Base-by-base conservation (phyloP, 208 protist genomes). In the Trypanosoma mega region DNA sequence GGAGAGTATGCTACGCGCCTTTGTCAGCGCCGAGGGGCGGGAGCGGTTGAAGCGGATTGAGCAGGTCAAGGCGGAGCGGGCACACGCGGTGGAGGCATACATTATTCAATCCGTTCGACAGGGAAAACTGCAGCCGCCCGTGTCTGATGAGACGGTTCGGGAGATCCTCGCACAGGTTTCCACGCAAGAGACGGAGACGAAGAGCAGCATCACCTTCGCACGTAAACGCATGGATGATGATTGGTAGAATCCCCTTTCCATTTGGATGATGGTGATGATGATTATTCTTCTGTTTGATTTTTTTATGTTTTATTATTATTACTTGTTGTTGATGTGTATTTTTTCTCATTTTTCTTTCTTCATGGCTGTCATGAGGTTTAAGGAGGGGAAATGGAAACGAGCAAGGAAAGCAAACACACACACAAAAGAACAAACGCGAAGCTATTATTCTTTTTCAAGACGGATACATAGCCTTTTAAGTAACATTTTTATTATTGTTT, bases 141-240 rank as follows among this genome's bases (percentile, higher is more conserved):
- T 96, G 2, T 74, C 72, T 1, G 91, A 96, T 55, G 78, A 85
- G n/a, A 81, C 55, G 30, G 86, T 96, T 56, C 80, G 88, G 9
- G 80, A 94, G 44, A 68, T 96, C 21, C 68, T 96, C 11, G 59
- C 68, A 20, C 71, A 87, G 68, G 46, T 90, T 37, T 61, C 86
- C 0, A 71, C 60, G 21, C 71, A 90, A 63, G 79, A 68, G 27
- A 46, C 72, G 39, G 85, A 84, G 53, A 44, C 53, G 30, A 83
- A 81, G 64, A 72, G 65, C 20, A 78, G 74, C 63, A 96, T 96
- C 63, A 94, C 80, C 16, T 92, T 96, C 63, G 78, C 82, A 5
- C 80, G 90, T 27, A 96, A 96, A 71, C 73, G 81, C 30, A 93
- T 63, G 33, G 87, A 93, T 73, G 90, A 94, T 45, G 91, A 96